Evolutionary conservation across 73 alveolate genomes (phyloP).

Genomic region (Stentor coeruleus): DNA sequence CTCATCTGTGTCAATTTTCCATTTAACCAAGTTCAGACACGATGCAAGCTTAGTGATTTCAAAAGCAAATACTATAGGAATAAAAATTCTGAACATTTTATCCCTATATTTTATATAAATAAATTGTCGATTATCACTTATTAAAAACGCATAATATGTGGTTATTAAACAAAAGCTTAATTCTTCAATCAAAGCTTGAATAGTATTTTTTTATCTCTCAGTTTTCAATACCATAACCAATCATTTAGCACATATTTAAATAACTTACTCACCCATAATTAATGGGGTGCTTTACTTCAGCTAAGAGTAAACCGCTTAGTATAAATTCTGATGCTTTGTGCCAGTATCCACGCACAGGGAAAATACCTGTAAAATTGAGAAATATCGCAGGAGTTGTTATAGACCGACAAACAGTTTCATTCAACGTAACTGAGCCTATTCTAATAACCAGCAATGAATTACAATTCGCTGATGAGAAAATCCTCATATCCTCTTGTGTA

Average conservation of each 20-base stretch:
- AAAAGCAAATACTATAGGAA: neutral
- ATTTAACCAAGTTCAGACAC: neutral
- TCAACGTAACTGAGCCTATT: slow-evolving; percentile 16
- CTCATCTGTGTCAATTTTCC: neutral
- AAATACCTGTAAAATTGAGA: neutral
- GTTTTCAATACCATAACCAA: no score
- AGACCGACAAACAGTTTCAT: neutral
- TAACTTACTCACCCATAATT: neutral
- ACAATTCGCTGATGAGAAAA: neutral
- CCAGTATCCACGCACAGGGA: slow-evolving; percentile 7
- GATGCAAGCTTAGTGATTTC: neutral
- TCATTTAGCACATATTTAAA: no score
- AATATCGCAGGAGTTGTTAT: neutral
- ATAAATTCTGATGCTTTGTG: neutral
- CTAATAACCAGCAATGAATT: neutral
- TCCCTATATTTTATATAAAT: no score
- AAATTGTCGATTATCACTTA: no score
- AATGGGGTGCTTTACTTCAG: neutral
- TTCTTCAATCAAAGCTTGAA: no score
- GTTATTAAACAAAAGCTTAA: no score
- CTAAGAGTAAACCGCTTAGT: neutral
- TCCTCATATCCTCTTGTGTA: slow-evolving; percentile 4
- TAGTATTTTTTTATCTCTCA: no score
- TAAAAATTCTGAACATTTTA: neutral
- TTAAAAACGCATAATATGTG: no score